Base-by-base conservation (phyloP, 192 early-diverging fungal species). In the Backusella macrospora region DNA sequence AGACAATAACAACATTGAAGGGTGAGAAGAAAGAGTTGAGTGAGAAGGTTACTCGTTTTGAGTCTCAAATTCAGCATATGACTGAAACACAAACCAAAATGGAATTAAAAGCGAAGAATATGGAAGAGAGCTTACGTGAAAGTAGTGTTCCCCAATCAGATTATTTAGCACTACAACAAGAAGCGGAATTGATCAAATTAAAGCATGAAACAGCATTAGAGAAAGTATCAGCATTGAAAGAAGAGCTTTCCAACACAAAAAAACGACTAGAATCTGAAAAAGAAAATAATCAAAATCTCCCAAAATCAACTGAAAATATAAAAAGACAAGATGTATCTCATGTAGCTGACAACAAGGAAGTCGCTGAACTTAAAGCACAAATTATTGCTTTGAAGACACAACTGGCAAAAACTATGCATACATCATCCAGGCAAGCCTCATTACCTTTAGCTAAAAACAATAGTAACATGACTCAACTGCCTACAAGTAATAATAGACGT, bases 321-420 rank as follows among this genome's bases (percentile, higher is more conserved):
- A 83, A 86, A 68, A 81, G 80, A 65, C 87, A 93, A 73, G 89
- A 90, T 52, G 40, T 18, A 6, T 55, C 43, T 16, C 21, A 37
- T 15, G 23, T 26, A 9, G 82, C 83, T 23, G n/a, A 52, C 43
- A 47, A 49, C n/a, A 91, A 93, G 43, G 83, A 81, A 26, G 86
- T 92, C 15, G 73, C 83, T 9, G 90, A 87, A 37, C 84, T 95
- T 38, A 86, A 88, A 76, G 90, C 90, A 68, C 91, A 95, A 76
- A 92, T 93, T 62, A 82, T 88, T n/a, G 83, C 84, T n/a, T 80
- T 94, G 37, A 84, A 87, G 70, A 91, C 92, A 40, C 93, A 95
- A 76, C 81, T 95, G 64, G 79, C 89, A 49, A 85, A 90, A 43
- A 70, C 88, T 16, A 83, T 91, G 38, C 89, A 90, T 62, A 88